Evolutionary conservation across 768 basidiomycete species (phyloP), one percentile per base, ranked within the genome.

Genomic region (Daedaleopsis sinensis): DNA sequence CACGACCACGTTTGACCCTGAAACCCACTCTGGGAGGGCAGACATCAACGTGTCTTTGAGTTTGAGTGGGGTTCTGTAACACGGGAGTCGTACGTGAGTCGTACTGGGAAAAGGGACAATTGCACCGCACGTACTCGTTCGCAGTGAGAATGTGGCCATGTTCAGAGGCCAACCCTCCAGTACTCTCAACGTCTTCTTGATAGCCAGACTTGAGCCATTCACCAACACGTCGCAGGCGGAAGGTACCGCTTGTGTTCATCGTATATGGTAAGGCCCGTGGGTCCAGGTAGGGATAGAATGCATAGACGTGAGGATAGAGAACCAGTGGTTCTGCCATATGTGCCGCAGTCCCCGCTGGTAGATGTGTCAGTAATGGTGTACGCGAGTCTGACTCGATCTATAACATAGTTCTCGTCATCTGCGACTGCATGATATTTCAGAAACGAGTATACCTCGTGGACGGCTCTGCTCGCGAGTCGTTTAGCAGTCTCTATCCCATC

Each of bases 211-310:
- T 74, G 39, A 88, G 77, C 85, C 84, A 90, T 66, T 88, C 82
- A 13, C 80, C 82, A 15, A 91, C 82, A 52, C 83, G 80, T 50
- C 89, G 82, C 49, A 89, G 69, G 52, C 91, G 80, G 68, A 88
- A 89, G 27, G 80, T 73, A 59, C 76, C 74, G 42, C 75, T 74
- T 11, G 77, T 62, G 21, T 73, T 74, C 65, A 79, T 74, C 42
- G 76, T 81, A 79, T 83, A 85, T 8, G 81, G 80, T 39, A 83
- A 70, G 11, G 80, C 68, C 16, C 78, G 81, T 12, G 82, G 76
- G 1, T 83, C 74, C 7, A 83, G 65, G 67, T 90, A 90, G 0
- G 91, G 91, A 71, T 86, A 93, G 42, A 90, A 64, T n/a, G 87
- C 81, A 69, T 89, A 91, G 18, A 68, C 68, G 35, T 73, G 70